Evolutionary conservation across 768 basidiomycete genomes (phyloP), one percentile per base, ranked within the genome.

Genomic region (Boletus pseudopeckii): DNA sequence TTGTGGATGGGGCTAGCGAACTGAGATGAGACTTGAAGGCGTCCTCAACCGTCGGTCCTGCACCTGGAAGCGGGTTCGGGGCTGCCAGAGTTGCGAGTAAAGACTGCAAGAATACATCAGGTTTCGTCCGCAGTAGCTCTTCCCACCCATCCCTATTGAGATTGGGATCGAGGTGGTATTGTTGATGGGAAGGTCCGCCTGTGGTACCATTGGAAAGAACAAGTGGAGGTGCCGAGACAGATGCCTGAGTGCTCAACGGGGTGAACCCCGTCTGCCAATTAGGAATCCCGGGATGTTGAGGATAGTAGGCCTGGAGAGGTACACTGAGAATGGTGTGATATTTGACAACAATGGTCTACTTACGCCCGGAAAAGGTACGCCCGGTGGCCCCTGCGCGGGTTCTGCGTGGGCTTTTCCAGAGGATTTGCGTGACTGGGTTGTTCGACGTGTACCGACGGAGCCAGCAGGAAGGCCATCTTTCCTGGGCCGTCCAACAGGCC

Each of bases 381-480:
- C 68, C 32, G 64, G 64, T 2, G 66, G 66, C 0, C 53, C 58
- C 36, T 63, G 68, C 39, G 49, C 53, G 4, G 55, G 49, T 32
- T 66, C 66, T 28, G 50, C 48, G 38, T 50, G 57, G 14, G 34
- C 40, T 57, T 70, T 56, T 68, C 71, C 48, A 64, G 75, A 26
- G 64, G 71, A 66, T 56, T 78, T 77, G 45, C 75, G 65, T 14
- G 74, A 71, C 24, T 79, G 74, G 37, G 73, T 56, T 5, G 75
- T 64, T n/a, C 80, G 66, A 20, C 74, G 69, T 32, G 77, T 70
- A 14, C 69, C 75, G 7, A 86, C 81, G 10, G 86, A 85, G 13
- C 89, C 89, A 30, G 89, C 85, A 38, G 89, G 89, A 36, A 88
- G 78, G 0, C 90, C 90, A 60, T 91, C 89, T 68, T 91, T 90